Base-by-base conservation (phyloP, 2,329 filamentous ascomycete genomes). In the Atkinsonella hypoxylon region DNA sequence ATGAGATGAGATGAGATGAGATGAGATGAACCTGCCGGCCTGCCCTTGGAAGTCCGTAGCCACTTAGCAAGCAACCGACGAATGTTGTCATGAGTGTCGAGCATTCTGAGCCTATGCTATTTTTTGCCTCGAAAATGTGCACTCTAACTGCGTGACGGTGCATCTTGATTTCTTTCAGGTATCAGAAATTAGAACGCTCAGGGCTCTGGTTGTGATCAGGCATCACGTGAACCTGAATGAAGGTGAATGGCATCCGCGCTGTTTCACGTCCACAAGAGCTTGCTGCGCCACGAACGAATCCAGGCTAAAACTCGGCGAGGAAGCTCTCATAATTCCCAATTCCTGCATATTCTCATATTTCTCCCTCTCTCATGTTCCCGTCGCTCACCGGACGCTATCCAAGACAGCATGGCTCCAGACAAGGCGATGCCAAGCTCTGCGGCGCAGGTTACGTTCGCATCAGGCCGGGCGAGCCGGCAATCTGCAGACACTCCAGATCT, bases 401-500 rank as follows among this genome's bases (percentile, higher is more conserved):
- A 31, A 36, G 7, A 18, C 36, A 12, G 20, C 10, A 53, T 48
- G 41, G 22, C 48, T 6, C 36, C 42, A 31, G 51, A 48, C 46
- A 36, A 52, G 12, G 46, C 47, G 10, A 31, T 53, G 47, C 55
- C 56, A 32, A 62, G 59, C 34, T 57, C 62, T 8, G 58, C 58
- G 47, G 61, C 64, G 36, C 62, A 57, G 51, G 57, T 59, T 34
- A 58, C 47, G 6, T 59, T 46, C 48, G 53, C 56, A 17, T 59
- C 58, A 2, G 58, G 55, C 17, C 54, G 57, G 11, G 47, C 46
- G 22, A 42, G 30, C 34, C 49, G 20, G 47, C 51, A 31, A 31
- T 44, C 41, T 26, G 39, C 26, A 40, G 13, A 51, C 15, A 52
- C 50, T 13, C 86, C 88, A 43, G 85, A 89, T 63, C 70, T 95